A percentile compares a stretch with the other conserved stretches of the same genome.
Evolutionary conservation across 2,329 filamentous ascomycete genomes (phyloP).

Genomic region (Aspergillus quadricinctus): DNA sequence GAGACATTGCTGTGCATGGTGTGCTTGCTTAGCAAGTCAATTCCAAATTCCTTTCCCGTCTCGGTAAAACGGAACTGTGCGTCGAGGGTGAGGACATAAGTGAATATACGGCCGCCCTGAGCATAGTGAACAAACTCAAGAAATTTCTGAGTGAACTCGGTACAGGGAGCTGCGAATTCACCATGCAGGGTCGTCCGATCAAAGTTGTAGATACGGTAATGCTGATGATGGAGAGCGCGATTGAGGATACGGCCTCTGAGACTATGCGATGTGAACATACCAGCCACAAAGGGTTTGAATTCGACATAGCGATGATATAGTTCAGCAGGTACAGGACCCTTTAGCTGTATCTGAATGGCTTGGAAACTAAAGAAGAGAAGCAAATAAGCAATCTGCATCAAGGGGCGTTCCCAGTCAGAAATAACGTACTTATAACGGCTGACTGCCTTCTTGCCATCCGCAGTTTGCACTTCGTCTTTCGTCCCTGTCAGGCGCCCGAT

Average conservation of each 20-base stretch:
- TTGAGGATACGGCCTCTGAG: conserved; percentile 76
- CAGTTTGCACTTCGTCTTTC: conserved; percentile 60
- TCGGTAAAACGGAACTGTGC: conserved; percentile 86
- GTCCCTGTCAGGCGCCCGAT: conserved; percentile 76
- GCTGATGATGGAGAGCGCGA: conserved; percentile 84
- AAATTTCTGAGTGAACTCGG: conserved; percentile 72
- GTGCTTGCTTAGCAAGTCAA: conserved; percentile 90
- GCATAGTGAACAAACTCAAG: conserved; percentile 83
- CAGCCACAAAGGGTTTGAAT: conserved; percentile 82
- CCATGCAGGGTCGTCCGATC: conserved; percentile 72
- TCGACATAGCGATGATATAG: conserved; percentile 92
- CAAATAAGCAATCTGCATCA: conserved; percentile 1
- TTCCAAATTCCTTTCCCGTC: conserved; percentile 90
- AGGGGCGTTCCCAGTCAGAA: neutral
- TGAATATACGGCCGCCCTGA: conserved; percentile 80
- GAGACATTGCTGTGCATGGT: conserved; percentile 95
- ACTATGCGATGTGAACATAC: conserved; percentile 78
- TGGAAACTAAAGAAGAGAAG: conserved; percentile 63
- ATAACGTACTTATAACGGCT: conserved; percentile 70
- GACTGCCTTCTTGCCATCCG: conserved; percentile 50
- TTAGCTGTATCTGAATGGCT: conserved; percentile 83
- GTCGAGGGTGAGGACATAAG: conserved; percentile 86
- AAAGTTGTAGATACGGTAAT: conserved; percentile 84
- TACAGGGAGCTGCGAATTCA: conserved; percentile 60
- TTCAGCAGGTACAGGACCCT: conserved; percentile 72